Evolutionary conservation across 2,329 filamentous ascomycete species (phyloP).

Genomic region (Ceratocystis huliohia): DNA sequence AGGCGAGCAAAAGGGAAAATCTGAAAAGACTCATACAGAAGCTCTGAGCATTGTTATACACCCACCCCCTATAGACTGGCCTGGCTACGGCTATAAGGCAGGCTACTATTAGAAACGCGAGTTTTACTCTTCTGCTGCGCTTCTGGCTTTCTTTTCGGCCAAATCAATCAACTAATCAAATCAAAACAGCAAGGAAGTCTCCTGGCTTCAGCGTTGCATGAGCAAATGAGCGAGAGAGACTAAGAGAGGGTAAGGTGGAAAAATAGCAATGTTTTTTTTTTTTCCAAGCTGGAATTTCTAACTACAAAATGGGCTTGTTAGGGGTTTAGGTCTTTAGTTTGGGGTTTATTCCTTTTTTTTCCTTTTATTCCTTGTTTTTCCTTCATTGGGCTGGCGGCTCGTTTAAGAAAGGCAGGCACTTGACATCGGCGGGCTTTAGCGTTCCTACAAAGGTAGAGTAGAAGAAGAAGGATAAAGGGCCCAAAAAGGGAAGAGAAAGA

Average conservation of each 20-base stretch:
- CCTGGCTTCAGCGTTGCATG: not conserved
- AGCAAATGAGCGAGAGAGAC: not conserved
- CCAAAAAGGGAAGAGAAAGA: not conserved
- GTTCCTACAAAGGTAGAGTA: not conserved
- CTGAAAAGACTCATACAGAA: not conserved
- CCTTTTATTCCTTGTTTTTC: not conserved
- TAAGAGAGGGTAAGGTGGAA: not conserved
- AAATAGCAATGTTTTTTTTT: not conserved
- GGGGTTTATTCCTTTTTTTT: not conserved
- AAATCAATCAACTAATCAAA: not conserved
- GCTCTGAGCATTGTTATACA: not conserved
- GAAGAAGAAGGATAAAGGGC: not conserved
- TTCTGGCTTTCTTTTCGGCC: not conserved
- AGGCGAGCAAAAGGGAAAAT: not conserved
- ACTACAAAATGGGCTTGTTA: not conserved
- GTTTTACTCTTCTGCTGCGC: not conserved
- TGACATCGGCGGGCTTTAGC: conserved; percentile 1
- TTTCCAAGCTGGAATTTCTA: not conserved
- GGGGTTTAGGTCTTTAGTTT: not conserved
- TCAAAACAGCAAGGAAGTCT: not conserved
- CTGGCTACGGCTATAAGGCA: not conserved
- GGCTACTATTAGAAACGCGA: not conserved
- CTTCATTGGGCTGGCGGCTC: not conserved
- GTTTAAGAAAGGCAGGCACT: conserved; percentile 5
- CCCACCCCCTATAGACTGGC: not conserved